Conservation (phyloP, 441 rosid genomes). For the Rhodomyrtus psidioides region DNA sequence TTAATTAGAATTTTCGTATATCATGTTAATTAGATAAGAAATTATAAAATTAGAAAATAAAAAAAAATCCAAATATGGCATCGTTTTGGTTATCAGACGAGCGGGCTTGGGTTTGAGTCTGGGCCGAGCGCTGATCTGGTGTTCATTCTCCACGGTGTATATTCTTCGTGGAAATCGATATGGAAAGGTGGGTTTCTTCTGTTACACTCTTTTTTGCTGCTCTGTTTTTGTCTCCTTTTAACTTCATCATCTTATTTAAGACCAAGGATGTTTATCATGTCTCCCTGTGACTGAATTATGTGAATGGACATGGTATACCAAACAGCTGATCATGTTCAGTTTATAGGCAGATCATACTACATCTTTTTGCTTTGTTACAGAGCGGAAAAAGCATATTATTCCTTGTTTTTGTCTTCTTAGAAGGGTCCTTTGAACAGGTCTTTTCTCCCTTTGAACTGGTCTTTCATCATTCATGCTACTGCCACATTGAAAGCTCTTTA, state of each 20-base stretch:
- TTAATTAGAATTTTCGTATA: too few species aligned
- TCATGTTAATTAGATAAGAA: too few species aligned
- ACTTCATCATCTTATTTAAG: neutral
- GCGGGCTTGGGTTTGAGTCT: too few species aligned
- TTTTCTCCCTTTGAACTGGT: neutral
- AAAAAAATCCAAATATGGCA: too few species aligned
- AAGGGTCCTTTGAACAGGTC: neutral
- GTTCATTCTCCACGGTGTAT: slow-evolving; percentile 54
- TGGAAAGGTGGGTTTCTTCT: slow-evolving; percentile 42
- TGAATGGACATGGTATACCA: neutral
- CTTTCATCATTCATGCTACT: neutral
- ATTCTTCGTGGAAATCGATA: slow-evolving; percentile 63
- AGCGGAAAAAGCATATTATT: neutral
- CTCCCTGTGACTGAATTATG: neutral
- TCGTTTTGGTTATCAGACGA: too few species aligned
- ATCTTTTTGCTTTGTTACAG: too few species aligned
- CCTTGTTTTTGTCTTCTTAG: neutral
- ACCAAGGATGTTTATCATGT: neutral
- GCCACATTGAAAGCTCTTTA: neutral
- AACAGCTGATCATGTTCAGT: neutral
- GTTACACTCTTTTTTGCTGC: neutral
- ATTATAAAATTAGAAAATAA: too few species aligned
- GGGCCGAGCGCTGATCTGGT: slow-evolving; percentile 78
- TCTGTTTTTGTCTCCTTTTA: neutral
- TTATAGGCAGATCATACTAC: too few species aligned